Evolutionary conservation across 1,139 yeast genomes (phyloP), one percentile per base, ranked within the genome.

Genomic region (Wickerhamiella pararugosa): DNA sequence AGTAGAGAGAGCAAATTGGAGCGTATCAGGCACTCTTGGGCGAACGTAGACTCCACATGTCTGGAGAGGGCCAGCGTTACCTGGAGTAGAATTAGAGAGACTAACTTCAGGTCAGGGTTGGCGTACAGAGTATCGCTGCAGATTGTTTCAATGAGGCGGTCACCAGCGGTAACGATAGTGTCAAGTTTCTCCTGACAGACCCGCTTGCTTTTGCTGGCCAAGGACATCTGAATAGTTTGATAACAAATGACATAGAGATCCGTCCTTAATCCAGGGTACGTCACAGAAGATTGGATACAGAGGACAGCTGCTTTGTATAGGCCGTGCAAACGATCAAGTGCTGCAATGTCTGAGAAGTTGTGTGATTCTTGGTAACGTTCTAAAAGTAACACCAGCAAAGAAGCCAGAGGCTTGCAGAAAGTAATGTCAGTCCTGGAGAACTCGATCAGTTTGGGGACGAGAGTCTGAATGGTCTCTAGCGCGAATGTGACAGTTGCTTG

Each of bases 71-170:
- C 76, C 34, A 78, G 68, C 42, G 86, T 60, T 1, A 79, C 73
- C 51, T 84, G 94, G 48, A 90, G 61, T 10, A 87, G 63, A 21
- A 84, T 59, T 10, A 86, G 64, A 1, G 94, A 79, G 0, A 90
- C 77, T n/a, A 86, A 69, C 50, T 93, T 70, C 2, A 80, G 72
- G 0, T 79, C 65, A 0, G 92, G 92, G 51, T 81, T 93, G 1
- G 92, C 86, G 45, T 75, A 69, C 10, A 83, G 71, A 0, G 92
- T 79, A 61, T 90, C 97, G 48, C 75, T 76, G 53, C 84, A 76
- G 30, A 84, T 67, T 1, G 72, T 69, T 32, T 75, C 79, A 33
- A 84, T 65, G 3, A 83, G 63, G 48, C 72, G 70, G 36, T 71
- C 76, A 45, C 79, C 86, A 11, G 76, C 64, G 6, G 77, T 64